Evolutionary conservation across 345 rosid genomes (phyloP), one percentile per base, ranked within the genome.

Genomic region (Punica granatum): DNA sequence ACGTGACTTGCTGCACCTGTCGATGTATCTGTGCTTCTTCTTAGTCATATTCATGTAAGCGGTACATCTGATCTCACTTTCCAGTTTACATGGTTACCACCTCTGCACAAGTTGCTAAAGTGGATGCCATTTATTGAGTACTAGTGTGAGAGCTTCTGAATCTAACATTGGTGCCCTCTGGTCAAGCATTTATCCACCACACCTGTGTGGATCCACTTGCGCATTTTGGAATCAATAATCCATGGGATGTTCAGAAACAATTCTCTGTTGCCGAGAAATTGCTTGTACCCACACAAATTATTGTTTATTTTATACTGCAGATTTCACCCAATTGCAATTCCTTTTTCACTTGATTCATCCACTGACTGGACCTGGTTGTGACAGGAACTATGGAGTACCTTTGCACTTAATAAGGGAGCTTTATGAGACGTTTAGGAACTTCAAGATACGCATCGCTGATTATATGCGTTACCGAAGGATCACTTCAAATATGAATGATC

Each of bases 401-500:
- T 76, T 93, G 79, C 98, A 93, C 82, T 78, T 93, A 65, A 87
- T 93, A 71, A 76, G 97, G 70, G 98, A 93, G 84, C 96, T 93
- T 32, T 90, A 93, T 53, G 98, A 93, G 92, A 93, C 98, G 60
- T 89, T 89, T 70, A 89, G 97, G 73, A 93, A 93, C 77, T 88
- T 93, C 77, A 93, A 73, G 79, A 82, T 90, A 68, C 98, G 94
- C 54, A 80, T 93, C 79, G 87, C 97, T 68, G 98, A 93, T 85
- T 93, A 83, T 72, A 72, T 90, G 66, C 92, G 92, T n/a, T 93
- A 90, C 56, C 86, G 96, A 49, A 90, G 82, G 84, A 90, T 90
- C 81, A 86, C 98, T 72, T 93, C 98, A 60, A 93, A 93, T 76
- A 93, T 93, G 98, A 90, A 93, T 79, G 97, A 90, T 69, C 84